Evolutionary conservation across 129 eudicot genomes (phyloP).

Genomic region (Saposhnikovia divaricata): DNA sequence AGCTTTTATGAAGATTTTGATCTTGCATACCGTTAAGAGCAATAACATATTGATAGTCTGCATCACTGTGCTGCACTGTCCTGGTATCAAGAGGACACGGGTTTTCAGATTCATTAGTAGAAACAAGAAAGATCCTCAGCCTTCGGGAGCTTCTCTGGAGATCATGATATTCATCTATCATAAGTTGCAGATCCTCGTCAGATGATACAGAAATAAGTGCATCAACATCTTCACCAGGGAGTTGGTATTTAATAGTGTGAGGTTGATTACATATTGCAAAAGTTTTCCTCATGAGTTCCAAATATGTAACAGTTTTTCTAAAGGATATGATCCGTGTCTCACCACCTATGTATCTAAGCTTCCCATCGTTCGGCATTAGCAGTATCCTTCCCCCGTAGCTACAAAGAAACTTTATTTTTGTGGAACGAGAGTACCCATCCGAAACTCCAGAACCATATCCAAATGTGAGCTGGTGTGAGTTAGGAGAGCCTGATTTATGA

Average conservation of each 20-base stretch:
- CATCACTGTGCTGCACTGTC: constrained; percentile 30
- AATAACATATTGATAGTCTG: constrained; percentile 42
- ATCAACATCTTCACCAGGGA: constrained; percentile 78
- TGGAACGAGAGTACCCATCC: constrained; percentile 22
- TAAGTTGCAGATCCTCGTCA: constrained; percentile 67
- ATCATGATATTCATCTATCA: constrained; percentile 74
- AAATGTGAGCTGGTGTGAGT: constrained; percentile 8
- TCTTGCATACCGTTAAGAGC: constrained; percentile 50
- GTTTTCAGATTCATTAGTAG: constrained; percentile 36
- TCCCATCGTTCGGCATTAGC: constrained; percentile 73
- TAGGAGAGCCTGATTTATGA: constrained; percentile 23
- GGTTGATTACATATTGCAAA: constrained; percentile 40
- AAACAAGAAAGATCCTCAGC: constrained; percentile 55
- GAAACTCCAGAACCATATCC: constrained; percentile 14
- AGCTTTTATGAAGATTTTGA: constrained; percentile 25
- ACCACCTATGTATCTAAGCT: constrained; percentile 81
- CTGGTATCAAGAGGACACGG: constrained; percentile 30
- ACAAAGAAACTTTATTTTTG: constrained; percentile 59
- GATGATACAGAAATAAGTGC: constrained; percentile 77
- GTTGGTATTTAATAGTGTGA: constrained; percentile 72
- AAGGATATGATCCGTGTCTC: constrained; percentile 67
- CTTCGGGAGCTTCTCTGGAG: constrained; percentile 50
- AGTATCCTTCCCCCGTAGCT: constrained; percentile 82
- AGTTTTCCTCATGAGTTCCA: constrained; percentile 56
- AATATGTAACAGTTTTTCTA: constrained; percentile 36